Percentiles rank a stretch among this genome's conserved stretches.
Evolutionary conservation across 352 stramenopile genomes (phyloP).

Genomic region (Lagenidium giganteum): DNA sequence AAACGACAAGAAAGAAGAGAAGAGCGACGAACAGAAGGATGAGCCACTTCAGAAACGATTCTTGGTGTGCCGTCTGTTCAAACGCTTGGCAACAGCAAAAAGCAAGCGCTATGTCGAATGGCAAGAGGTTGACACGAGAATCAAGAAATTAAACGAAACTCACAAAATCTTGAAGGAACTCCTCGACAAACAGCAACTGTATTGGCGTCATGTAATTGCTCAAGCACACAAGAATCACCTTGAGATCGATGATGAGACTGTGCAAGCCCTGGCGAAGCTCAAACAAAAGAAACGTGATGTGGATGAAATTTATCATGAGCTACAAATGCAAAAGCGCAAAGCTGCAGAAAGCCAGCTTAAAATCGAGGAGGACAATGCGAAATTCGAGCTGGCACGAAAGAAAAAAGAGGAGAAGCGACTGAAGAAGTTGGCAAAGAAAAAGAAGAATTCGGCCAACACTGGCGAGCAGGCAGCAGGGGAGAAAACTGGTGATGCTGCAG

Average conservation of each 20-base stretch:
- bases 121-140: constrained; percentile 2
- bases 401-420: constrained; percentile 2
- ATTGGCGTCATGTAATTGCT: constrained; percentile 27
- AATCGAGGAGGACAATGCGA: too few species aligned
- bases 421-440: constrained; percentile 1
- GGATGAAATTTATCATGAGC: too few species aligned
- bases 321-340: too few species aligned
- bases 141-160: constrained; percentile 22
- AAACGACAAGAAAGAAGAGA: too few species aligned
- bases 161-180: constrained; percentile 26
- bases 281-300: too few species aligned
- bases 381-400: constrained; percentile 30
- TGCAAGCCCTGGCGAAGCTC: constrained; percentile 30
- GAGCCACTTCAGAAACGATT: constrained; percentile 14
- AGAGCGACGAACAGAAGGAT: too few species aligned
- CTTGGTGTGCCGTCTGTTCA: constrained; percentile 49
- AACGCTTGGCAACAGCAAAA: constrained; percentile 28
- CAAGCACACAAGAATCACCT: constrained; percentile 16
- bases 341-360: too few species aligned
- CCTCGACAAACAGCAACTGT: constrained; percentile 27
- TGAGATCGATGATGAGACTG: constrained; percentile 15
- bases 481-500: too few species aligned
- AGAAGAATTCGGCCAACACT: neutral
- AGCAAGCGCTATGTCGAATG: constrained; percentile 20
- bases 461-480: neutral